Conservation (phyloP, 2,329 filamentous ascomycete species). For the Boeremia lycopersici region DNA sequence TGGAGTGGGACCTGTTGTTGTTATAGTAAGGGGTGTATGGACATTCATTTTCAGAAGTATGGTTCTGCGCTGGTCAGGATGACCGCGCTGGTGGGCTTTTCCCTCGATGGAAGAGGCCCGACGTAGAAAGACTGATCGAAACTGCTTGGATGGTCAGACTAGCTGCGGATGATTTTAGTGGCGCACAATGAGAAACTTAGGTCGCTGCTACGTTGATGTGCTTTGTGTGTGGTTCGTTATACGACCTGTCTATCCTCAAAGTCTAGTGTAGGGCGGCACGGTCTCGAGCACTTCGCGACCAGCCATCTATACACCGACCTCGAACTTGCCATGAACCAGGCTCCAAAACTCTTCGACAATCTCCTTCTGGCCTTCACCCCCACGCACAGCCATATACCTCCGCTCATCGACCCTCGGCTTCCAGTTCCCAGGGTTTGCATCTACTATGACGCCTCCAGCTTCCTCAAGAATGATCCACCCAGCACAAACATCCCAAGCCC, state of each 20-base stretch:
- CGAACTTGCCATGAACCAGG: slow-evolving; percentile 52
- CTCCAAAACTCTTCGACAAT: slow-evolving; percentile 58
- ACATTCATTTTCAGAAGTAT: slow-evolving; percentile 29
- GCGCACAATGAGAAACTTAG: slow-evolving; percentile 38
- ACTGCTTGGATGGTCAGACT: slow-evolving; percentile 35
- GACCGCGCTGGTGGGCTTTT: slow-evolving; percentile 32
- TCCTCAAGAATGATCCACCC: slow-evolving; percentile 78
- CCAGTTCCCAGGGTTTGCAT: slow-evolving; percentile 77
- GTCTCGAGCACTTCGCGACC: slow-evolving; percentile 13
- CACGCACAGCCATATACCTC: slow-evolving; percentile 59
- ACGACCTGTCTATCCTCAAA: not conserved
- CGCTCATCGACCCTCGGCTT: slow-evolving; percentile 61
- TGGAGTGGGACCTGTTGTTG: slow-evolving; percentile 23
- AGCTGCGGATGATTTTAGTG: slow-evolving; percentile 31
- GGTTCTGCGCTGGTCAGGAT: slow-evolving; percentile 32
- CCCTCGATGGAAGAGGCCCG: slow-evolving; percentile 26
- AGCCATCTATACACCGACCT: slow-evolving; percentile 45
- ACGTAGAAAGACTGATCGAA: slow-evolving; percentile 34
- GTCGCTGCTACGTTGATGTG: slow-evolving; percentile 33
- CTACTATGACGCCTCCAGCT: slow-evolving; percentile 74
- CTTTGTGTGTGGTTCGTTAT: slow-evolving; percentile 3
- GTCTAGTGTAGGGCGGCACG: not conserved
- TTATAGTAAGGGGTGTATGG: slow-evolving; percentile 17
- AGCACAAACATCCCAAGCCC: slow-evolving; percentile 85
- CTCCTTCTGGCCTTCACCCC: slow-evolving; percentile 52